Evolutionary conservation across 257 asterid genomes (phyloP).

Genomic region (Gardenia jasminoides): DNA sequence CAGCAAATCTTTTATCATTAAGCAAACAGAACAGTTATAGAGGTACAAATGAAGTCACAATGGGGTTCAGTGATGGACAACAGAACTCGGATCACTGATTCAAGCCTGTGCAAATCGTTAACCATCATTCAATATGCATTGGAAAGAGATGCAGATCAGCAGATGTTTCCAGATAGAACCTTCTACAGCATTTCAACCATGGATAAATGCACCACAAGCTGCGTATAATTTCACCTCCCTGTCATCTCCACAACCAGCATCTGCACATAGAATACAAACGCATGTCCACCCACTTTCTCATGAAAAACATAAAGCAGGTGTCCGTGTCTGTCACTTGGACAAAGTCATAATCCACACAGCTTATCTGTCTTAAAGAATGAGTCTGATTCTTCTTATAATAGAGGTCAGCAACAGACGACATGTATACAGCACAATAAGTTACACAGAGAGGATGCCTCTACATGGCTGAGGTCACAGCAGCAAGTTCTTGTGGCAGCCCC

Average conservation of each 20-base stretch:
- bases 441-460: background rate
- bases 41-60: background rate
- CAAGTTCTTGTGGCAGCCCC: background rate
- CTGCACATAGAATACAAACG: background rate
- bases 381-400: background rate
- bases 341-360: background rate
- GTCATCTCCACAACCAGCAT: background rate
- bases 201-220: background rate
- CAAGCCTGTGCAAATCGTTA: background rate
- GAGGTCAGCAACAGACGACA: background rate
- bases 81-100: background rate
- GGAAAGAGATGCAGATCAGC: background rate
- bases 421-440: background rate
- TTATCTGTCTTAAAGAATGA: background rate
- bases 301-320: background rate
- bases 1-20: background rate
- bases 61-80: background rate
- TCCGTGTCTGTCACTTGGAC: background rate
- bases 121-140: background rate
- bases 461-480: background rate
- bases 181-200: no score
- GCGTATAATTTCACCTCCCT: no score
- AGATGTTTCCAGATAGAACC: background rate
- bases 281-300: background rate
- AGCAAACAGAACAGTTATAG: background rate